These are phyloP conservation scores for Brassica juncea DNA, from an alignment of 345 rosid genomes.

Conservation along the genomic window DNA sequence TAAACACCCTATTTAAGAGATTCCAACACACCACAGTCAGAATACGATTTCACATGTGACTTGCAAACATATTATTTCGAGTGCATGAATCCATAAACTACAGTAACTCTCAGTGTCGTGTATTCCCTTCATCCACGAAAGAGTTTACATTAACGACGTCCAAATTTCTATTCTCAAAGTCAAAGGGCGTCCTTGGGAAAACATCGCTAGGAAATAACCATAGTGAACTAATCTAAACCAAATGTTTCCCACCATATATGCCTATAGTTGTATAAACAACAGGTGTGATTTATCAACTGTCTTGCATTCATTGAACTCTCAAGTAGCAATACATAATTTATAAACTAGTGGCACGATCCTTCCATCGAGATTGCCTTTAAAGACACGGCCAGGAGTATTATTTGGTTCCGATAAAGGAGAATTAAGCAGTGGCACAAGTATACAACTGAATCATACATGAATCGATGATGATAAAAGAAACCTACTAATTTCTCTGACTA, in stretches of 20 bases:
- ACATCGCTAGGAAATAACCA: background rate
- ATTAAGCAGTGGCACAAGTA: constrained; percentile 8
- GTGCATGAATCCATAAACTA: constrained; percentile 37
- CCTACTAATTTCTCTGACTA: background rate
- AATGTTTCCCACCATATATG: constrained; percentile 7
- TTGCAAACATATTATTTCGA: constrained; percentile 45
- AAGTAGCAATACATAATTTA: constrained; percentile 8
- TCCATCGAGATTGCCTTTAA: constrained; percentile 4
- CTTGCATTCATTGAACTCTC: constrained; percentile 18
- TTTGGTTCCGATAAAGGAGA: background rate
- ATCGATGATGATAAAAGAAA: background rate
- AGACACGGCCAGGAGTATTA: background rate
- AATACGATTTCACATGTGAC: constrained; percentile 46
- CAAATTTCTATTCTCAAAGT: constrained; percentile 19
- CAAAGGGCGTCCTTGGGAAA: background rate
- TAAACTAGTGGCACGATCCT: constrained; percentile 22
- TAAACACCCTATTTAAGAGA: constrained; percentile 83
- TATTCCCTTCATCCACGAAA: constrained; percentile 6
- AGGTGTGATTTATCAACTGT: constrained; percentile 6
- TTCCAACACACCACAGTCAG: constrained; percentile 67
- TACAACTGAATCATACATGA: constrained; percentile 3
- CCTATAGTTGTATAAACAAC: constrained; percentile 15
- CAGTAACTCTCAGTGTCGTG: constrained; percentile 19
- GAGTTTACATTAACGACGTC: constrained; percentile 9
- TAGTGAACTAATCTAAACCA: constrained; percentile 8